Evolutionary conservation across 2,329 filamentous ascomycete genomes (phyloP).

Genomic region (Paraphaeosphaeria sporulosa): DNA sequence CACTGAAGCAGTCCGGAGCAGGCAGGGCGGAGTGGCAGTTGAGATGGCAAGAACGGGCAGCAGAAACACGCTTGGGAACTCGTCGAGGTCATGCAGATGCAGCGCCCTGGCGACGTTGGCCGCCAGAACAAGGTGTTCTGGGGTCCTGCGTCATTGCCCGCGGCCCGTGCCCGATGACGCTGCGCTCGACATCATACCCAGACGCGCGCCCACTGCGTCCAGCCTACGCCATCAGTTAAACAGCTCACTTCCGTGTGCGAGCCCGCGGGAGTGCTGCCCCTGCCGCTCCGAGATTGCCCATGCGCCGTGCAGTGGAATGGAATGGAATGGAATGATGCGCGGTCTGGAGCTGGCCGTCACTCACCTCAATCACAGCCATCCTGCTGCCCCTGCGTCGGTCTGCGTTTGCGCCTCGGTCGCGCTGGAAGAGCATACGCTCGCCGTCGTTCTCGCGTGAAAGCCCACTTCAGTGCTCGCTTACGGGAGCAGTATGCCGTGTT

Average conservation of each 20-base stretch:
- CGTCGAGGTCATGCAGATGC: slow-evolving; percentile 34
- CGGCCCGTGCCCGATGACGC: slow-evolving; percentile 28
- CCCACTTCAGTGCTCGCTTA: slow-evolving; percentile 4
- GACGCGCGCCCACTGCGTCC: slow-evolving; percentile 16
- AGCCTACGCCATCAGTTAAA: slow-evolving; percentile 10
- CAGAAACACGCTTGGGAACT: slow-evolving; percentile 18
- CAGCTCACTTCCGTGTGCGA: too few species aligned
- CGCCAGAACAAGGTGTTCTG: slow-evolving; percentile 33
- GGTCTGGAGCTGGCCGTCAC: slow-evolving; percentile 9
- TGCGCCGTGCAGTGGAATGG: not conserved
- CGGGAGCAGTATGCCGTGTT: slow-evolving; percentile 20
- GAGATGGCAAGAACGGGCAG: slow-evolving; percentile 19
- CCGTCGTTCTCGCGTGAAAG: not conserved
- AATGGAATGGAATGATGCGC: slow-evolving; percentile 8
- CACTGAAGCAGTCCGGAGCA: slow-evolving; percentile 5
- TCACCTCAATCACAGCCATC: slow-evolving; percentile 47
- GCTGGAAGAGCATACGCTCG: slow-evolving; percentile 29
- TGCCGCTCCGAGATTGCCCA: not conserved
- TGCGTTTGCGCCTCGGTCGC: slow-evolving; percentile 6
- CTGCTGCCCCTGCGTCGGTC: slow-evolving; percentile 29
- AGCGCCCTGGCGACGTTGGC: slow-evolving; percentile 23
- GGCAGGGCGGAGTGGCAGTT: slow-evolving; percentile 2
- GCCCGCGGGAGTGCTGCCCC: too few species aligned
- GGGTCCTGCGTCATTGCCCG: slow-evolving; percentile 22
- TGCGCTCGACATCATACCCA: slow-evolving; percentile 33